A percentile compares a stretch with the other conserved stretches of the same genome.
Evolutionary conservation across 352 stramenopile species (phyloP).

Genomic region (Globisporangium middletonii): DNA sequence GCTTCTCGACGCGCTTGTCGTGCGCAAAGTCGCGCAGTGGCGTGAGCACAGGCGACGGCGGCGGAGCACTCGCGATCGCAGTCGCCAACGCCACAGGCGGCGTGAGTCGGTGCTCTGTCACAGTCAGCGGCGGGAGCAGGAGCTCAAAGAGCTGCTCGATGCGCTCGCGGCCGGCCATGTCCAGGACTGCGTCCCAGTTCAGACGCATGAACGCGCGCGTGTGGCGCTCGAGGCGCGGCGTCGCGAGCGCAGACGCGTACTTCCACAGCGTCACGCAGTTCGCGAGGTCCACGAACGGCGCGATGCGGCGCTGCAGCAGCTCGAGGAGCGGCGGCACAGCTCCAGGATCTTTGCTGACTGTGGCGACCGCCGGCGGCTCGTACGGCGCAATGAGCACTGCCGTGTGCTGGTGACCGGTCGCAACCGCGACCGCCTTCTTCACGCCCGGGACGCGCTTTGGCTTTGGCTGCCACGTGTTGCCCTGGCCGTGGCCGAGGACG

Average conservation of each 20-base stretch:
- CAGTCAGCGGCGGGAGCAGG: constrained; percentile 29
- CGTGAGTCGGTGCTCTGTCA: not conserved
- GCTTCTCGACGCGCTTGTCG: constrained; percentile 10
- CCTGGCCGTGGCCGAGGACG: constrained; percentile 59
- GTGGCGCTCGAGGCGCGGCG: constrained; percentile 32
- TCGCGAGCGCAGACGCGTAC: constrained; percentile 48
- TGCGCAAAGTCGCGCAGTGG: constrained; percentile 7
- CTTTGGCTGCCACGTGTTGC: constrained; percentile 71
- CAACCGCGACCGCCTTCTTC: constrained; percentile 66
- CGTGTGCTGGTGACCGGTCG: constrained; percentile 69
- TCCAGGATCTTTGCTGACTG: not conserved
- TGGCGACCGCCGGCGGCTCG: not conserved
- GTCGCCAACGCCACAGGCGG: not conserved
- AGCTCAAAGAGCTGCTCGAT: constrained; percentile 62
- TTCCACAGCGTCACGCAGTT: constrained; percentile 59
- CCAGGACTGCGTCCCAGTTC: constrained; percentile 74
- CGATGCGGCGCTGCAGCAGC: constrained; percentile 43
- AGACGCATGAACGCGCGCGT: constrained; percentile 56
- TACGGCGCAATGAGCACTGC: constrained; percentile 55
- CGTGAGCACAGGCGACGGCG: constrained; percentile 4
- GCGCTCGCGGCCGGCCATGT: constrained; percentile 49
- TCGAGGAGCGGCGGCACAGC: constrained; percentile 1
- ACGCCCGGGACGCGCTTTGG: constrained; percentile 71
- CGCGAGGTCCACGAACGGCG: constrained; percentile 43
- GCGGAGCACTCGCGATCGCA: not conserved